These are phyloP conservation scores for Acer negundo DNA, from an alignment of 345 rosid genomes.

Conservation along the genomic window DNA sequence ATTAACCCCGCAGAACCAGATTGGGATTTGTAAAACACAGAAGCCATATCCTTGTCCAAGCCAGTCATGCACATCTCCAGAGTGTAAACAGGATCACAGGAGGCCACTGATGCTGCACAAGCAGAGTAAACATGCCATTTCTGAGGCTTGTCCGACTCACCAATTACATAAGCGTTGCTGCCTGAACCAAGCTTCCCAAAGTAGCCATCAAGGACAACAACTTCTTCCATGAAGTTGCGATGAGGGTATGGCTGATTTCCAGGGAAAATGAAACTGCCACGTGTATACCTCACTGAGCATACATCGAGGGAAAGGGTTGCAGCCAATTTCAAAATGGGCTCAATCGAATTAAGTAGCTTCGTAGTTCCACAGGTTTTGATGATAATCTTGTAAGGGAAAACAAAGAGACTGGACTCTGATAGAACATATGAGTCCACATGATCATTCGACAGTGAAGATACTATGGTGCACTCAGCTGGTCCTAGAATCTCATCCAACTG, in stretches of 20 bases:
- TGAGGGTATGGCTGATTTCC: slow-evolving; percentile 73
- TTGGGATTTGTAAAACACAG: slow-evolving; percentile 54
- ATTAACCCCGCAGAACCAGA: slow-evolving; percentile 51
- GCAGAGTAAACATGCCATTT: slow-evolving; percentile 90
- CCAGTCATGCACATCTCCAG: slow-evolving; percentile 94
- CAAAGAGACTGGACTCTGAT: slow-evolving; percentile 84
- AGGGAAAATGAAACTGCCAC: slow-evolving; percentile 72
- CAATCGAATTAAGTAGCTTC: slow-evolving; percentile 66
- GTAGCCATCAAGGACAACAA: slow-evolving; percentile 62
- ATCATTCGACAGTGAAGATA: slow-evolving; percentile 61
- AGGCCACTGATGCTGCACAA: slow-evolving; percentile 25
- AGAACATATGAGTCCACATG: slow-evolving; percentile 73
- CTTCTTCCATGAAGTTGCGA: slow-evolving; percentile 77
- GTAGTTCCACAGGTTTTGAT: slow-evolving; percentile 94
- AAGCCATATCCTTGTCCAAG: slow-evolving; percentile 52
- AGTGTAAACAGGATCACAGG: slow-evolving; percentile 44
- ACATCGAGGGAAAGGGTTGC: slow-evolving; percentile 52
- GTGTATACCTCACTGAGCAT: slow-evolving; percentile 61
- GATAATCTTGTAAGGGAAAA: slow-evolving; percentile 74
- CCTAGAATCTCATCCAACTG: slow-evolving; percentile 68
- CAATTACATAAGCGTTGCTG: slow-evolving; percentile 71
- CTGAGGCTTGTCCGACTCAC: slow-evolving; percentile 40
- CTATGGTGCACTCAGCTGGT: slow-evolving; percentile 81
- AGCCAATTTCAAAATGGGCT: slow-evolving; percentile 59
- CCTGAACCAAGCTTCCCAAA: slow-evolving; percentile 54